These are phyloP conservation scores for Phalaenopsis equestris DNA, from an alignment of 106 monocot species.

Conservation along the genomic window DNA sequence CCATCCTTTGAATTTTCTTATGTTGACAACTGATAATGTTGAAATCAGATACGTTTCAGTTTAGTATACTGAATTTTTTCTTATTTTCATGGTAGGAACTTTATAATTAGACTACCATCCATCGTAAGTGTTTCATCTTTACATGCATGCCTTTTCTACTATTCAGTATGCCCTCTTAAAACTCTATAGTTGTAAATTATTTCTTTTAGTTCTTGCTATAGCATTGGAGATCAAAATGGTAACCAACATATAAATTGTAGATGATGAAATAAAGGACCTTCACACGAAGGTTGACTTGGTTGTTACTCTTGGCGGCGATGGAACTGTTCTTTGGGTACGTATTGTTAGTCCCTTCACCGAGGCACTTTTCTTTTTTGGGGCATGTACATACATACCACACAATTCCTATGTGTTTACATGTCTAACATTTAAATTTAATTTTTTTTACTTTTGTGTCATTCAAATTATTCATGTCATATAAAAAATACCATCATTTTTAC, in stretches of 20 bases:
- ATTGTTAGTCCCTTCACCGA: neutral
- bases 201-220: neutral
- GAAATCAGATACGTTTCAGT: neutral
- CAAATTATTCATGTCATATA: too few relatives aligned
- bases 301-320: conserved; percentile 97
- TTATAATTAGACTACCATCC: neutral
- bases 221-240: neutral
- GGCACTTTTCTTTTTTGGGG: neutral
- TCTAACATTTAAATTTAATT: too few relatives aligned
- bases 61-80: neutral
- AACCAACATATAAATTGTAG: conserved; percentile 23
- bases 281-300: conserved; percentile 92
- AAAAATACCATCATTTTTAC: too few relatives aligned
- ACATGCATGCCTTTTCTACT: neutral
- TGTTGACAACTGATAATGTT: neutral
- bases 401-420: too few relatives aligned
- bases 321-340: conserved; percentile 98
- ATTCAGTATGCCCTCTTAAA: neutral
- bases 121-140: neutral
- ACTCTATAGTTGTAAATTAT: neutral
- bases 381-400: too few relatives aligned
- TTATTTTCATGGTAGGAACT: neutral
- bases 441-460: too few relatives aligned
- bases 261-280: conserved; percentile 61
- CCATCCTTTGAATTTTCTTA: neutral